Evolutionary conservation across 345 rosid species (phyloP).

Genomic region (Erodium maritimum): DNA sequence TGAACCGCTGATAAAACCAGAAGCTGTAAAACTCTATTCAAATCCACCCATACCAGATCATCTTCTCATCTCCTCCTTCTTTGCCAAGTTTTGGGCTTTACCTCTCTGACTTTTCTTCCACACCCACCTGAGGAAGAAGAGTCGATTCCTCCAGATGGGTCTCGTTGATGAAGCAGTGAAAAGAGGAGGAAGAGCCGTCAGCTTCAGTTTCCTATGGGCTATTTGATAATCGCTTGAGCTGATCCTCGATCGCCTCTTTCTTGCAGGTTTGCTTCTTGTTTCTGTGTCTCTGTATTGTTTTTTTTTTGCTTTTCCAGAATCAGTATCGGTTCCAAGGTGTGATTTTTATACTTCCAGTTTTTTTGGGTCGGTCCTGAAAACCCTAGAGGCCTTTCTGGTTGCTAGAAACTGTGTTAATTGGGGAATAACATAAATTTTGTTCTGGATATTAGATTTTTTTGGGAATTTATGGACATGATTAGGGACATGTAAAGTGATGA

Average conservation of each 20-base stretch:
- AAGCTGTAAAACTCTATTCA: not conserved
- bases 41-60: not conserved
- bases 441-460: too few species aligned
- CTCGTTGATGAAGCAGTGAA: not conserved
- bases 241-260: not conserved
- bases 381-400: not conserved
- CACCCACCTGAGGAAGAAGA: not conserved
- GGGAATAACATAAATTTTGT: too few species aligned
- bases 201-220: not conserved
- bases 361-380: not conserved
- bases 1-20: not conserved
- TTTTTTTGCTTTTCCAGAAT: not conserved
- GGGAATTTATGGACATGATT: too few species aligned
- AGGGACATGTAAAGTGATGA: not conserved
- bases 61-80: not conserved
- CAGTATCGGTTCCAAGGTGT: not conserved
- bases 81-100: not conserved
- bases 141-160: not conserved
- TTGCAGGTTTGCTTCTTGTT: not conserved
- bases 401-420: too few species aligned
- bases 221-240: not conserved
- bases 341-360: too few species aligned
- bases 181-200: not conserved
- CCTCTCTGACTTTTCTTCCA: not conserved
- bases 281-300: not conserved